phyloP scores from a whole-genome alignment of 768 basidiomycete species.

The Trichaptum fuscoviolaceum region DNA sequence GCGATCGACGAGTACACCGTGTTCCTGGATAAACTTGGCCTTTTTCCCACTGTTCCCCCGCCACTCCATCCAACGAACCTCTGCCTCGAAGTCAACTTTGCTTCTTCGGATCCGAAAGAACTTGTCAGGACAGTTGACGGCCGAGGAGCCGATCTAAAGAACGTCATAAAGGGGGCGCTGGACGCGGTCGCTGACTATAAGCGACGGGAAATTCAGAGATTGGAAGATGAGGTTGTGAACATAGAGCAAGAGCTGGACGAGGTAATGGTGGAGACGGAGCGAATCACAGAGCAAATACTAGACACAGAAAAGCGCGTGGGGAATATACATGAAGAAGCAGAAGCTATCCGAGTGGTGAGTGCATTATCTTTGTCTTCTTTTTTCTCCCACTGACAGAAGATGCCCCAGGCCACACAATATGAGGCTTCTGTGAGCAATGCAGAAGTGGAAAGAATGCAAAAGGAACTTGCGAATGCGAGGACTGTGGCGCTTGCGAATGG shows the following conservation, averaged over 20 bases:
- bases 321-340: conserved; percentile 67
- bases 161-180: conserved; percentile 72
- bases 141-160: conserved; percentile 63
- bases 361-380: background rate
- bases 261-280: conserved; percentile 70
- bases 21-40: conserved; percentile 65
- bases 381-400: background rate
- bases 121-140: conserved; percentile 34
- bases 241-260: conserved; percentile 83
- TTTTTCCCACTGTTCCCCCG: conserved; percentile 68
- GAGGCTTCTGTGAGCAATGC: conserved; percentile 62
- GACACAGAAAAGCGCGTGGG: conserved; percentile 71
- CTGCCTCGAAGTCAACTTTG: conserved; percentile 75
- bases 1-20: conserved; percentile 76
- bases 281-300: conserved; percentile 69
- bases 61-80: conserved; percentile 74
- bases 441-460: conserved; percentile 63
- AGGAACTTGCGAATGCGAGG: conserved; percentile 67
- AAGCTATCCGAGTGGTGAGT: conserved; percentile 75
- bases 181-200: conserved; percentile 66
- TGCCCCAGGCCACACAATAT: conserved; percentile 63
- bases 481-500: conserved; percentile 75
- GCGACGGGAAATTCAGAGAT: conserved; percentile 57
- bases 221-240: conserved; percentile 75
- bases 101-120: conserved; percentile 62